Base-by-base conservation (phyloP, 495 filamentous ascomycete species). In the Penicillium fimorum region DNA sequence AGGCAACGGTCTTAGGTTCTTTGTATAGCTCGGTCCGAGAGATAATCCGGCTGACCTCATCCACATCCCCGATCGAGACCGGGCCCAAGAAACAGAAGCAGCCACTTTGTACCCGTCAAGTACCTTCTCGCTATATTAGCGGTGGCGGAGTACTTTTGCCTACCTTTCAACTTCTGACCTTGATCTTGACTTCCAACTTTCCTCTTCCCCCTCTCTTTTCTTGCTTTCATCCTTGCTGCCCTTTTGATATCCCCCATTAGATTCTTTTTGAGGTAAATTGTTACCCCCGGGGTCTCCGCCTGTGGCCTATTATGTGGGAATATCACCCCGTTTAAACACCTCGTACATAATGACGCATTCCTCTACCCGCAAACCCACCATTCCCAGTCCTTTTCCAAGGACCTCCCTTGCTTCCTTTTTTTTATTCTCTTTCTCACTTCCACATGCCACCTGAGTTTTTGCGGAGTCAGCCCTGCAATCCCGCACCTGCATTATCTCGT, bases 281-380 rank as follows among this genome's bases (percentile, higher is more conserved):
- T 44, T 9, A 9, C 18, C 32, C 37, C 37, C 44, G 25, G 30
- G 43, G 53, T 47, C 3, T 42, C 46, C 24, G 46, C 38, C 55
- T 51, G 24, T 50, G 37, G 29, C 49, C 22, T 29, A 51, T 12
- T 35, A 37, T 45, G 52, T 57, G 50, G 57, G 57, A 62, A 45
- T 58, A 17, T 24, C 37, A 37, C 43, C 61, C 54, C 54, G 46
- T 52, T 41, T 55, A 38, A 52, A 51, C 52, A 51, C 66, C 66
- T 66, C 54, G 56, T 61, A 58, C 66, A 70, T 70, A 65, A 76
- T 76, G 73, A 76, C 73, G 73, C 73, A 76, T 76, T 65, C 60
- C 55, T 59, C 55, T 55, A 55, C 54, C 60, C 65, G 56, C 60
- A 47, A 59, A 62, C 54, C 59, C 54, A 58, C 62, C 46, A 51